Conservation (phyloP, 345 rosid genomes). For the Salix udensis region DNA sequence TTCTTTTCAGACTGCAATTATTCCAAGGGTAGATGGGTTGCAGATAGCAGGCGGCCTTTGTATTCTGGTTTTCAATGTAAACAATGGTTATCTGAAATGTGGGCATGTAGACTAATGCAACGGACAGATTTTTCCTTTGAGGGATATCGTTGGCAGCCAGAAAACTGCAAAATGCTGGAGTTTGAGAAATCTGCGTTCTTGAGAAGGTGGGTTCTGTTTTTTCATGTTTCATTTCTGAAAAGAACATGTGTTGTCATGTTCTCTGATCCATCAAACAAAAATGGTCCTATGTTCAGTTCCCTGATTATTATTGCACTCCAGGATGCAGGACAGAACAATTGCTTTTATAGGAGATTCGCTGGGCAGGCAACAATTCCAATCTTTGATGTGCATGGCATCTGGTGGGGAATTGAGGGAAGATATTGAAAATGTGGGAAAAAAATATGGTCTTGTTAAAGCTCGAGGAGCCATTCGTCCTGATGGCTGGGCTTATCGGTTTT, state of each 20-base stretch:
- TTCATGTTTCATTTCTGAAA: background rate
- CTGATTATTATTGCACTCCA: conserved; percentile 12
- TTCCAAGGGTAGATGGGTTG: conserved; percentile 34
- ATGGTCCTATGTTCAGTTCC: background rate
- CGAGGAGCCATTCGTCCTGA: conserved; percentile 40
- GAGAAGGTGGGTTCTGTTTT: conserved; percentile 36
- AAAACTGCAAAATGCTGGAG: conserved; percentile 58
- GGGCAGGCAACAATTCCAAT: conserved; percentile 60
- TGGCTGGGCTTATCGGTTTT: conserved; percentile 57
- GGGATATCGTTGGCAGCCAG: conserved; percentile 70
- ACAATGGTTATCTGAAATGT: conserved; percentile 31
- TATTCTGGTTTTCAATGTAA: conserved; percentile 30
- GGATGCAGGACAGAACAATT: conserved; percentile 53
- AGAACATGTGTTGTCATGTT: background rate
- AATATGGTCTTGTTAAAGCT: conserved; percentile 41
- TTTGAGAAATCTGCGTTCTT: conserved; percentile 63
- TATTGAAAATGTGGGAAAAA: conserved; percentile 43
- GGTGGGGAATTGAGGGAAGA: conserved; percentile 42
- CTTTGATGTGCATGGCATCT: conserved; percentile 56
- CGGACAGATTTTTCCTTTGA: conserved; percentile 67
- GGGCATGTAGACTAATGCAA: conserved; percentile 28
- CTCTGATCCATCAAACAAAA: background rate
- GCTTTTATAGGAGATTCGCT: conserved; percentile 57
- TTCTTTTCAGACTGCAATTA: conserved; percentile 25
- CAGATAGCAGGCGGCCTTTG: conserved; percentile 20